Evolutionary conservation across 495 filamentous ascomycete genomes (phyloP), one percentile per base, ranked within the genome.

Genomic region (Daldinia vernicosa): DNA sequence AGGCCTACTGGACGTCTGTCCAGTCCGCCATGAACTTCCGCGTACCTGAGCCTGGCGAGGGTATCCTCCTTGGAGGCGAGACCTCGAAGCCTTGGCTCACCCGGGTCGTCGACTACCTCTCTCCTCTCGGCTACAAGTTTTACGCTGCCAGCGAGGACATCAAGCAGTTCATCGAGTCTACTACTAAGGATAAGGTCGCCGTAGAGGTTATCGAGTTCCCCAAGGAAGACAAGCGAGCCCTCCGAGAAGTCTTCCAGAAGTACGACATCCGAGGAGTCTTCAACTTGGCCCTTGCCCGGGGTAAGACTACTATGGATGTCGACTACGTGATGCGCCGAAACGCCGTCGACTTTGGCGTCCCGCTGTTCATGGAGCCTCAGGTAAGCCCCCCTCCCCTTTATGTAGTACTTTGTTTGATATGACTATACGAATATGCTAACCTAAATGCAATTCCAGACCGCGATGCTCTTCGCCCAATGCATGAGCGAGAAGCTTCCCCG

Each of bases 21-120:
- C 95, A 99, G 83, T 94, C 93, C 24, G 95, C 93, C 69, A 99
- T 98, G 95, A 99, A 98, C 88, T 99, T 99, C 90, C 91, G 93
- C 63, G 84, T 97, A 61, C 95, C 95, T 15, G 89, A 95, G 79
- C 91, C 93, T 27, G 95, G 95, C 72, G 92, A 97, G 82, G 95
- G 95, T 79, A 87, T 99, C 66, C 88, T 99, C 32, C 93, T 98
- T 73, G 95, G 95, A 65, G 95, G 95, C 71, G 92, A 98, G 78
- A 84, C 89, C 30, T 80, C 83, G 63, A 89, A 91, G 74, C 55
- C 71, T 24, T 83, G 82, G 78, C 84, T 99, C 58, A 83, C 89
- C 35, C 83, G 84, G 66, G 90, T 98, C 60, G 93, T 94, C 35
- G 88, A 96, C 65, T 92, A 94, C 81, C 83, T 99, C 55, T 84